Evolutionary conservation across 2,329 filamentous ascomycete genomes (phyloP).

Genomic region (Parafenestella ontariensis): DNA sequence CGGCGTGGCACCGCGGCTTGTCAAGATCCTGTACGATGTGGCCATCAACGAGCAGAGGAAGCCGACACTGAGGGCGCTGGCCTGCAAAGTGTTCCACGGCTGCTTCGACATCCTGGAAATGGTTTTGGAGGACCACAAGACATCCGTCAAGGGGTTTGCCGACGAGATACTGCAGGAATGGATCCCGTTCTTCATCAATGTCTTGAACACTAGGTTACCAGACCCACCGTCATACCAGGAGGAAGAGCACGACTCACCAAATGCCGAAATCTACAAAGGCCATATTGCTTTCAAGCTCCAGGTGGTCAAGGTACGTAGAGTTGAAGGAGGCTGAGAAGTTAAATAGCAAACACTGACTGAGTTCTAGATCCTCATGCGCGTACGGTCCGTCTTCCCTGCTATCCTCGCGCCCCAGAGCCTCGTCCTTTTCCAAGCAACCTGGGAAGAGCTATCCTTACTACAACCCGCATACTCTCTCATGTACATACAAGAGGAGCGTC

Average conservation of each 20-base stretch:
- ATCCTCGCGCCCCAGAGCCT: conserved; percentile 84
- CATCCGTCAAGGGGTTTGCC: conserved; percentile 85
- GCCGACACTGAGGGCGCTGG: conserved; percentile 78
- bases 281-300: conserved; percentile 88
- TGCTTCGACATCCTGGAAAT: conserved; percentile 97
- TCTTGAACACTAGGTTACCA: conserved; percentile 78
- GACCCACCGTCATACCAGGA: conserved; percentile 63
- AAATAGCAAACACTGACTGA: conserved; percentile 49
- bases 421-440: conserved; percentile 82
- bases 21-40: conserved; percentile 82
- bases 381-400: conserved; percentile 81
- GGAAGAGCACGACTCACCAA: conserved; percentile 60
- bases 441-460: conserved; percentile 82
- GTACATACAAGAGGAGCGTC: conserved; percentile 84
- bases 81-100: conserved; percentile 86
- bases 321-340: not conserved
- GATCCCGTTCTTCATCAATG: conserved; percentile 86
- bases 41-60: conserved; percentile 78
- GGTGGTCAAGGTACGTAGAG: conserved; percentile 72
- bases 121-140: conserved; percentile 90
- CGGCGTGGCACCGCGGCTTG: conserved; percentile 81
- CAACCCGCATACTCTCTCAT: conserved; percentile 78
- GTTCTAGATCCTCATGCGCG: conserved; percentile 75
- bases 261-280: conserved; percentile 77
- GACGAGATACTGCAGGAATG: conserved; percentile 83